Evolutionary conservation across 352 stramenopile species (phyloP).

Genomic region (Globisporangium lucens): DNA sequence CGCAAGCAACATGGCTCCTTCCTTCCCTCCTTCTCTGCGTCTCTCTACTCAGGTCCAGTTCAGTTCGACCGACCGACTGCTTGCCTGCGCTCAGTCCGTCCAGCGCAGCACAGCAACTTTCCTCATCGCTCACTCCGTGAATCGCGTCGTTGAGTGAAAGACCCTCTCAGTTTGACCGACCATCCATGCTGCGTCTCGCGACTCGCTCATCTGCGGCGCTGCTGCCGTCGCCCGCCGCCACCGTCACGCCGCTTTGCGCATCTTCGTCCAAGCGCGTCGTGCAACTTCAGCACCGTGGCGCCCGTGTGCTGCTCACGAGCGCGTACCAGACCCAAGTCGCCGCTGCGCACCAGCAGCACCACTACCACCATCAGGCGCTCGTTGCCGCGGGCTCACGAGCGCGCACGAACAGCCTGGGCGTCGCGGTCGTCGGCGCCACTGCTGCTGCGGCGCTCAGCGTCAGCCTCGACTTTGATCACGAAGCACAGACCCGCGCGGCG

Average conservation of each 20-base stretch:
- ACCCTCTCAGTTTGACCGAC: background rate
- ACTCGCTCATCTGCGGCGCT: constrained; percentile 4
- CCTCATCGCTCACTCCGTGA: background rate
- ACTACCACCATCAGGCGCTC: background rate
- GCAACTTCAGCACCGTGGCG: constrained; percentile 1
- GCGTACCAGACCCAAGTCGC: constrained; percentile 13
- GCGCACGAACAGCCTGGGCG: constrained; percentile 27
- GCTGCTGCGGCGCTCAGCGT: constrained; percentile 49
- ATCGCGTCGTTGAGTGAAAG: background rate
- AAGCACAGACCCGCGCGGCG: constrained; percentile 34
- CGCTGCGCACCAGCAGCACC: background rate
- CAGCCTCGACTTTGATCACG: constrained; percentile 29
- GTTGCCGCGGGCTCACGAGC: background rate
- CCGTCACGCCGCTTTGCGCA: background rate
- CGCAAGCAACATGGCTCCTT: background rate
- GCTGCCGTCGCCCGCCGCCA: background rate
- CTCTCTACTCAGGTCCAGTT: background rate
- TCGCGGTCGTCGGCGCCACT: constrained; percentile 46
- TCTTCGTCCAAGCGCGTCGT: background rate
- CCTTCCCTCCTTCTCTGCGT: background rate
- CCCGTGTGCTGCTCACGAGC: constrained; percentile 16
- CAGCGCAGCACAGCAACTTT: background rate
- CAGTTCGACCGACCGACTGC: background rate
- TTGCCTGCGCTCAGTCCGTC: background rate
- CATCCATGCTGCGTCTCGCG: constrained; percentile 3